Evolutionary conservation across 345 rosid genomes (phyloP), one percentile per base, ranked within the genome.

Genomic region (Eucalyptus decipiens): DNA sequence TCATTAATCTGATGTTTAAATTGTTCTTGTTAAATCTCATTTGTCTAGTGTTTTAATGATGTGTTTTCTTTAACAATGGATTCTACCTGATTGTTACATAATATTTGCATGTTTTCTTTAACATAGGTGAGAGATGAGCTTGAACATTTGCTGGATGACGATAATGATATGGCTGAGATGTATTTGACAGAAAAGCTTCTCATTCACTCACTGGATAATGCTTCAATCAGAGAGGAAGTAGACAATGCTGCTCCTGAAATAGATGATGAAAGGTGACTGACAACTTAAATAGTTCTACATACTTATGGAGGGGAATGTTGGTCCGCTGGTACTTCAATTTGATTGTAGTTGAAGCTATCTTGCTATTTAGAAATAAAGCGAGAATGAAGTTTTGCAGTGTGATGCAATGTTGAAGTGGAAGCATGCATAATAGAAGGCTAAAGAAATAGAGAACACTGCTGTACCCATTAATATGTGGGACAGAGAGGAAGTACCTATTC

Each of bases 131-230:
- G 96, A 87, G 95, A 94, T 90, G 96, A 94, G 90, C 90, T 94
- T n/a, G 96, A 94, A 86, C 94, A 94, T 89, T 89, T 94, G 90
- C 92, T 94, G 86, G 96, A 94, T 42, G 95, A 94, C 88, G 95
- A 94, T 67, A 92, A 93, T 89, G 95, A 94, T 87, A 94, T 94
- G 95, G 94, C 95, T 13, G 94, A 93, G 88, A 94, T 94, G 94
- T 93, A 92, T 88, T 88, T 94, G 92, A 94, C 95, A 30, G 93
- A 93, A 65, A 94, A 94, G 90, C 91, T 93, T 86, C 87, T n/a
- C 85, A 58, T 89, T 87, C 92, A 86, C 15, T 85, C 89, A 49
- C 48, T 88, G 52, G 93, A 93, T 85, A 88, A 89, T 48, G 60
- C 87, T 28, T 89, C 92, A n/a, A 34, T 56, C 34, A 89, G 62